Conservation (phyloP, 148 eudicot species). For the Silene latifolia region DNA sequence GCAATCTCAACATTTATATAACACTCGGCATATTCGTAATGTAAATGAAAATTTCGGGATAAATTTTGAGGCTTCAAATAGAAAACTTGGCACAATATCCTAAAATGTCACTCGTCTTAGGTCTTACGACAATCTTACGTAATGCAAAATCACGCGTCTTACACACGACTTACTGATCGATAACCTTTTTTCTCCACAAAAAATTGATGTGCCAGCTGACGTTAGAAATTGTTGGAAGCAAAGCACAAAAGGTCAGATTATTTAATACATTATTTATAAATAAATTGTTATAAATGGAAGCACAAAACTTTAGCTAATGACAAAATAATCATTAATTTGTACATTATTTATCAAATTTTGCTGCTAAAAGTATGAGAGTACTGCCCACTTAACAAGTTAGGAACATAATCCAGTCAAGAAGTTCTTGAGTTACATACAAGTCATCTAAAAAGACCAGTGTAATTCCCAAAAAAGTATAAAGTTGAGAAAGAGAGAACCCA, state of each 20-base stretch:
- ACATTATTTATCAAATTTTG: background rate
- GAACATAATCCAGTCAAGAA: constrained; percentile 19
- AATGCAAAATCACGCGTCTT: background rate
- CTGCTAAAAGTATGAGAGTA: background rate
- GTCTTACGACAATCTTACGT: no score
- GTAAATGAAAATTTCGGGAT: background rate
- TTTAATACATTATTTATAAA: no score
- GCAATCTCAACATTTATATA: background rate
- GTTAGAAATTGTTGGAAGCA: constrained; percentile 4
- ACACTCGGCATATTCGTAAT: background rate
- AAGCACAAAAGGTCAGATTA: no score
- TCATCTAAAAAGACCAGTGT: constrained; percentile 16
- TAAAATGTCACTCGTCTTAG: background rate
- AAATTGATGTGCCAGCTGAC: background rate
- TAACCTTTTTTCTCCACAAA: background rate
- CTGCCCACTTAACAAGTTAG: background rate
- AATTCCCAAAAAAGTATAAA: constrained; percentile 17
- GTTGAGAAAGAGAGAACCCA: background rate
- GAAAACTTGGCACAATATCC: background rate
- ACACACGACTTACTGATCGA: background rate
- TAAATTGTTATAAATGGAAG: no score
- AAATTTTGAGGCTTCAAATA: background rate
- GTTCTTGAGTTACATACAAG: constrained; percentile 32
- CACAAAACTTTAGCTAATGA: background rate
- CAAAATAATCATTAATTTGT: background rate